Conservation (phyloP, 805 yeast species). For the Candida montana region DNA sequence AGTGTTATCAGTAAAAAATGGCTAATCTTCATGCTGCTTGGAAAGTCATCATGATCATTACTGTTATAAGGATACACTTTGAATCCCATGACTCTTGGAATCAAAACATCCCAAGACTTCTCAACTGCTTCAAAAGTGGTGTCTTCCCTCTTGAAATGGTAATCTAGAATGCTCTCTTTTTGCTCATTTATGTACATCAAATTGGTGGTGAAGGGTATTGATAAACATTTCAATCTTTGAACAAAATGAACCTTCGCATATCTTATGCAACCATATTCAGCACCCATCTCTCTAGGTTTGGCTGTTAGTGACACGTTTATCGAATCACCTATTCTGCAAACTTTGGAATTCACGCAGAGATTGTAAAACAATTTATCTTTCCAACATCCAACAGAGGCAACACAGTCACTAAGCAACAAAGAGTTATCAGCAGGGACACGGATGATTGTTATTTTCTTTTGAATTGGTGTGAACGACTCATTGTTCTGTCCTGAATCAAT, state of each 20-base stretch:
- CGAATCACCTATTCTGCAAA: conserved; percentile 11
- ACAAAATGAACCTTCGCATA: conserved; percentile 12
- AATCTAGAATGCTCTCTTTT: conserved; percentile 1
- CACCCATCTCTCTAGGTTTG: conserved; percentile 1
- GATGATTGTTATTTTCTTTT: conserved; percentile 8
- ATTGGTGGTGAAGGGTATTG: conserved; percentile 1
- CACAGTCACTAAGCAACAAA: conserved; percentile 8
- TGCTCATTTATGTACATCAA: conserved; percentile 1
- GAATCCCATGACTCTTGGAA: conserved; percentile 11
- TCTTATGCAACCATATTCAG: conserved; percentile 7
- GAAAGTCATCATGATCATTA: conserved; percentile 4
- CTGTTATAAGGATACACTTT: conserved; percentile 16
- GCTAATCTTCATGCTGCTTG: conserved; percentile 7
- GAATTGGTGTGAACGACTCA: neutral
- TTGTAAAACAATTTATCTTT: conserved; percentile 13
- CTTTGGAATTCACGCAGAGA: conserved; percentile 14
- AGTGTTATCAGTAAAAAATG: conserved; percentile 13
- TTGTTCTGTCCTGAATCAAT: neutral
- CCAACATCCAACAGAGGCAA: conserved; percentile 16
- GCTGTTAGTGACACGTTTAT: conserved; percentile 11
- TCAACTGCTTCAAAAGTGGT: conserved; percentile 1
- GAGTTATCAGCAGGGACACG: conserved; percentile 17
- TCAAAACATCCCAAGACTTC: conserved; percentile 4
- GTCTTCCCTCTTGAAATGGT: neutral
- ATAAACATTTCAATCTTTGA: conserved; percentile 14